Evolutionary conservation across 2,329 filamentous ascomycete species (phyloP), one percentile per base, ranked within the genome.

Genomic region (Peltaster fructicola): DNA sequence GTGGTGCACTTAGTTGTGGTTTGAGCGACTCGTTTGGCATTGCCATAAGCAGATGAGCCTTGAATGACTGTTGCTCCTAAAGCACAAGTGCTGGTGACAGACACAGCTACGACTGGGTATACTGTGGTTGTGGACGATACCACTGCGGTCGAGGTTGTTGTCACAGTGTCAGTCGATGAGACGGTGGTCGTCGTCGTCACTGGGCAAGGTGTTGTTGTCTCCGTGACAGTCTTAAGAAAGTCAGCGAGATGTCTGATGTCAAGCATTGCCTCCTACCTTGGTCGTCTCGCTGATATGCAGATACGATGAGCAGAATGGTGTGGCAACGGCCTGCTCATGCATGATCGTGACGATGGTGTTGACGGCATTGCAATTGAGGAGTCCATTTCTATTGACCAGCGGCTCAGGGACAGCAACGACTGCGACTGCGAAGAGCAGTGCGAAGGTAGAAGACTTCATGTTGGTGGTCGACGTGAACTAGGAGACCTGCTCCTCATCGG

Each of bases 41-140:
- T n/a, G n/a, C n/a, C n/a, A n/a, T n/a, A n/a, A n/a, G n/a, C n/a
- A n/a, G n/a, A n/a, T n/a, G n/a, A n/a, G n/a, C n/a, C n/a, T n/a
- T n/a, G n/a, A n/a, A n/a, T n/a, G n/a, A n/a, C n/a, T n/a, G n/a
- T 27, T 8, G 25, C 25, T 8, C 25, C 13, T 10, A 27, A 13
- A 5, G 19, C 25, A 20, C 25, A 27, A 4, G 25, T 27, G 8
- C 17, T 20, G 10, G 25, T 27, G 9, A 16, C 18, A 11, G 14
- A 17, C 15, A 27, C 15, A 7, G 25, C 19, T 12, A 27, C 25
- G 7, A 27, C 25, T 13, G 25, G 25, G 20, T 27, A 27, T 15
- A 27, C 25, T 8, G 25, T 27, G 7, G 25, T 27, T 7, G 15
- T 15, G 7, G 14, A 10, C n/a, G 25, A 22, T 4, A 20, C 15